These are phyloP conservation scores for Luffa aegyptiaca DNA, from an alignment of 306 rosid genomes.

Conservation along the genomic window DNA sequence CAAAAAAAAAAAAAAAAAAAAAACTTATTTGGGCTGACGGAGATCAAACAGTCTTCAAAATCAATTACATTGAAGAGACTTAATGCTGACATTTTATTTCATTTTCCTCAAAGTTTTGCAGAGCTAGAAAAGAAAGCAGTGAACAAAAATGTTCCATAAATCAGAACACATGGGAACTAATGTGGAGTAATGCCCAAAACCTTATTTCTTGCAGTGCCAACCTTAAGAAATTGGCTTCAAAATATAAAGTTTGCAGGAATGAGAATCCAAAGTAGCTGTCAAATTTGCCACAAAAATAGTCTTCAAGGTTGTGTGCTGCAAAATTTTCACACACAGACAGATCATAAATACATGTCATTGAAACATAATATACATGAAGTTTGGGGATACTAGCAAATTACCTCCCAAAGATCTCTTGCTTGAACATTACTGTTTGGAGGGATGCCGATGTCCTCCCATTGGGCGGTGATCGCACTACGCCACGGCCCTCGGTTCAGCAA, in stretches of 20 bases:
- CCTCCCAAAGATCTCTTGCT: conserved; percentile 97
- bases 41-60: background rate
- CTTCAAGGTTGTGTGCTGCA: conserved; percentile 76
- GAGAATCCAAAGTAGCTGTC: conserved; percentile 52
- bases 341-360: background rate
- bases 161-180: background rate
- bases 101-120: background rate
- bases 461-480: conserved; percentile 29
- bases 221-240: conserved; percentile 53
- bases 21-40: background rate
- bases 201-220: background rate
- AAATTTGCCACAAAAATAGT: conserved; percentile 37
- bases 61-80: background rate
- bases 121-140: background rate
- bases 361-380: background rate
- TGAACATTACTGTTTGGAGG: conserved; percentile 42
- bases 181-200: background rate
- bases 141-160: background rate
- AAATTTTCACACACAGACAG: background rate
- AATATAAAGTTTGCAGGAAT: conserved; percentile 63
- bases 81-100: background rate
- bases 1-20: too few relatives aligned
- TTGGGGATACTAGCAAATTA: conserved; percentile 9
- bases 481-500: conserved; percentile 53
- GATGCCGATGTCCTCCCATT: conserved; percentile 86